Conservation (phyloP, 345 rosid genomes). For the Rhodomyrtus tomentosa region DNA sequence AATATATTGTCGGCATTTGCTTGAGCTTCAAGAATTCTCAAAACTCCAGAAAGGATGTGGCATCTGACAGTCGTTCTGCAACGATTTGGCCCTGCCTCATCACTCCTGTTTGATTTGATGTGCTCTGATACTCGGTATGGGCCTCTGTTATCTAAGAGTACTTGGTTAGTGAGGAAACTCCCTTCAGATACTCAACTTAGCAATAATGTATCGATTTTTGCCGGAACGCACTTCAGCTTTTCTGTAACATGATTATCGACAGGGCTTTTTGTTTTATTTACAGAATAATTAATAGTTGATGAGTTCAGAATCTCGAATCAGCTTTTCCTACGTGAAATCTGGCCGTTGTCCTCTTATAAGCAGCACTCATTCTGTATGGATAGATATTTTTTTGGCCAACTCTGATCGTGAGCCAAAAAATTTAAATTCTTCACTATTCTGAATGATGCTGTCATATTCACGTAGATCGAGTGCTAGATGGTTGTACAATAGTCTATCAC, state of each 20-base stretch:
- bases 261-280: neutral
- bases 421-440: neutral
- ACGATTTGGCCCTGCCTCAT: neutral
- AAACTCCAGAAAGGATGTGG: neutral
- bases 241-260: neutral
- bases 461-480: neutral
- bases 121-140: neutral
- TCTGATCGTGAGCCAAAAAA: neutral
- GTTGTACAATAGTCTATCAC: neutral
- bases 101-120: neutral
- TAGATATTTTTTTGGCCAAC: too few species aligned
- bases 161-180: neutral
- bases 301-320: neutral
- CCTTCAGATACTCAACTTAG: neutral
- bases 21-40: neutral
- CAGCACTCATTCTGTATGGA: neutral
- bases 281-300: neutral
- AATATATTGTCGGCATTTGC: slow-evolving; percentile 41
- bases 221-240: neutral
- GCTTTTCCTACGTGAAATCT: neutral
- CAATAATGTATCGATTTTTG: neutral
- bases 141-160: neutral
- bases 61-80: neutral
- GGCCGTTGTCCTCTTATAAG: neutral
- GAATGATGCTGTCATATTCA: neutral